Evolutionary conservation across 345 rosid species (phyloP).

Genomic region (Dipteronia dyeriana): DNA sequence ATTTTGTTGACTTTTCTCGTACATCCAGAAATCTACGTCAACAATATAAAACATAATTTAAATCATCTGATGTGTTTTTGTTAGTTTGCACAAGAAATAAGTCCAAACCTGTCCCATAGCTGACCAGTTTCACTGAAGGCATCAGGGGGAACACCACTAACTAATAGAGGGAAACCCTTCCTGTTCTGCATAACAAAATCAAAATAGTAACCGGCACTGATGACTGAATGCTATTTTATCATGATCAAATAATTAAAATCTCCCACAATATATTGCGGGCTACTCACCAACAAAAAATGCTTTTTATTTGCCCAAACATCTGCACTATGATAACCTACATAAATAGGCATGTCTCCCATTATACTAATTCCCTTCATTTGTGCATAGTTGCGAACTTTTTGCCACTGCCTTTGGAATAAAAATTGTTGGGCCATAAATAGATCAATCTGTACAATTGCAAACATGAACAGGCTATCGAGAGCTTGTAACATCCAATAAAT

Average conservation of each 20-base stretch:
- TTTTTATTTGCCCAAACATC: slow-evolving; percentile 98
- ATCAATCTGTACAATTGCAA: slow-evolving; percentile 59
- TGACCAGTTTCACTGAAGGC: slow-evolving; percentile 97
- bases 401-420: slow-evolving; percentile 96
- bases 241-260: slow-evolving; percentile 7
- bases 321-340: slow-evolving; percentile 96
- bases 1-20: too few relatives aligned
- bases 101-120: slow-evolving; percentile 82
- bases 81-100: neutral
- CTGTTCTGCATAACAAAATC: slow-evolving; percentile 54
- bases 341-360: slow-evolving; percentile 99
- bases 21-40: too few relatives aligned
- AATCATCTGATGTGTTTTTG: neutral
- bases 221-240: slow-evolving; percentile 9
- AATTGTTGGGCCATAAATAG: slow-evolving; percentile 88
- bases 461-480: slow-evolving; percentile 22
- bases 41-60: slow-evolving; percentile 17
- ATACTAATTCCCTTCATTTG: slow-evolving; percentile 65
- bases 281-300: slow-evolving; percentile 75
- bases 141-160: slow-evolving; percentile 97
- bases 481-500: slow-evolving; percentile 12
- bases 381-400: slow-evolving; percentile 76
- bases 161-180: slow-evolving; percentile 78
- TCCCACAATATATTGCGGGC: slow-evolving; percentile 11
- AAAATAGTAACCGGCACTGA: slow-evolving; percentile 16